Conservation (phyloP, 2,329 filamentous ascomycete species). For the Thermoascus crustaceus region DNA sequence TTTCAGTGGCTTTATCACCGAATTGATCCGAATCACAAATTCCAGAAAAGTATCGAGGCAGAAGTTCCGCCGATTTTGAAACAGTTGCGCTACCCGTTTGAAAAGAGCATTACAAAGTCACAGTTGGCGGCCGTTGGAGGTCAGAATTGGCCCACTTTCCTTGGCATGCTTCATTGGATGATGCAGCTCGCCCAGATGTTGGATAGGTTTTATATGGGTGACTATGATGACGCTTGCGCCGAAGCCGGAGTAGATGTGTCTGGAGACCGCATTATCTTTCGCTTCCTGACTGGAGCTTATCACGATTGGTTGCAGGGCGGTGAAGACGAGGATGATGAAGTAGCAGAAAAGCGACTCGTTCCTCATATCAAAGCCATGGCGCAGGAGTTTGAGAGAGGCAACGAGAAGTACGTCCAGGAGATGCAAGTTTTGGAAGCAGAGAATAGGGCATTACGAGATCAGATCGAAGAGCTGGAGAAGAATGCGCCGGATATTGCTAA, state of each 20-base stretch:
- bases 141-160: slow-evolving; percentile 92
- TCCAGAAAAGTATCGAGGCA: slow-evolving; percentile 89
- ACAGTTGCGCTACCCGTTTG: slow-evolving; percentile 88
- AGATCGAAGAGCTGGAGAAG: slow-evolving; percentile 85
- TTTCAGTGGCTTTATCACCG: slow-evolving; percentile 97
- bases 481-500: slow-evolving; percentile 74
- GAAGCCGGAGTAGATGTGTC: slow-evolving; percentile 82
- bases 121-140: slow-evolving; percentile 91
- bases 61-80: slow-evolving; percentile 90
- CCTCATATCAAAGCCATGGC: slow-evolving; percentile 88
- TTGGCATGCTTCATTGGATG: slow-evolving; percentile 95
- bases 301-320: slow-evolving; percentile 90
- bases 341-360: slow-evolving; percentile 66
- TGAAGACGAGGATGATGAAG: slow-evolving; percentile 79
- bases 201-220: slow-evolving; percentile 67
- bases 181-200: slow-evolving; percentile 96
- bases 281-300: slow-evolving; percentile 84
- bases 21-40: slow-evolving; percentile 87
- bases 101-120: slow-evolving; percentile 92
- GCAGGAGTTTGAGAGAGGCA: slow-evolving; percentile 72
- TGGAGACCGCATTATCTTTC: slow-evolving; percentile 87
- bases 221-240: slow-evolving; percentile 82
- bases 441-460: slow-evolving; percentile 68
- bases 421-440: slow-evolving; percentile 80
- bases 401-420: slow-evolving; percentile 76